phyloP scores from a whole-genome alignment of 2,329 filamentous ascomycete genomes.

The Aspergillus sp. region DNA sequence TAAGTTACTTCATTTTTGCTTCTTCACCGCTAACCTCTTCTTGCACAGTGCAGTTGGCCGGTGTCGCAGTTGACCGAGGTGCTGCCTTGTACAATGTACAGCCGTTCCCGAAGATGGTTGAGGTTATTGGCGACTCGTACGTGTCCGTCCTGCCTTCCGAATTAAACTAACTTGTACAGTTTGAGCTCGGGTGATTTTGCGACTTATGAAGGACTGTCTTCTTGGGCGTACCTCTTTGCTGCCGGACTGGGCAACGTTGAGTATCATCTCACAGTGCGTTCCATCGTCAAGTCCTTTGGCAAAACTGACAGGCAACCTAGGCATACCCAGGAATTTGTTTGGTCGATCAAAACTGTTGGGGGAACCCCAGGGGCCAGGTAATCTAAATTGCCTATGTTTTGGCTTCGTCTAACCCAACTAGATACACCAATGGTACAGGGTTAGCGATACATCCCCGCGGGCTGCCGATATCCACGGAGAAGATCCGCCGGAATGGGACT shows the following conservation, averaged over 20 bases:
- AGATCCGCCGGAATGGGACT: slow-evolving; percentile 29
- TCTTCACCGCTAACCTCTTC: slow-evolving; percentile 14
- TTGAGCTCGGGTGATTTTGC: slow-evolving; percentile 54
- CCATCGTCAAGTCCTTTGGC: too few species aligned
- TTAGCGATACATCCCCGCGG: slow-evolving; percentile 54
- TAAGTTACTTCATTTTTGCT: slow-evolving; percentile 19
- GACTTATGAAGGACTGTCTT: slow-evolving; percentile 58
- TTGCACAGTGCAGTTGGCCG: slow-evolving; percentile 52
- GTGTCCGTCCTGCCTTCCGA: slow-evolving; percentile 19
- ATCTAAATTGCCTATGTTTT: neutral
- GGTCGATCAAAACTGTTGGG: slow-evolving; percentile 56
- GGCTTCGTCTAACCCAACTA: neutral
- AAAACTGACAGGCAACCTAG: slow-evolving; percentile 12
- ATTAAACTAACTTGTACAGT: slow-evolving; percentile 42
- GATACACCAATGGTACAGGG: slow-evolving; percentile 58
- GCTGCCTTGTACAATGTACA: slow-evolving; percentile 40
- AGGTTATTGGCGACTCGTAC: slow-evolving; percentile 47
- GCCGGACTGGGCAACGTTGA: slow-evolving; percentile 60
- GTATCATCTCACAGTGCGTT: slow-evolving; percentile 51
- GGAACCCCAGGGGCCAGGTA: slow-evolving; percentile 49
- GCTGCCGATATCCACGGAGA: slow-evolving; percentile 43
- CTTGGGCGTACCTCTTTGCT: slow-evolving; percentile 57
- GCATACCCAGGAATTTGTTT: slow-evolving; percentile 59
- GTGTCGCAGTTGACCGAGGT: slow-evolving; percentile 50
- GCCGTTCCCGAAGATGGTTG: slow-evolving; percentile 42